Percentiles rank a stretch among this genome's conserved stretches.
These are phyloP conservation scores for Chlorociboria aeruginascens DNA, from an alignment of 495 filamentous ascomycete genomes.

Conservation along the genomic window DNA sequence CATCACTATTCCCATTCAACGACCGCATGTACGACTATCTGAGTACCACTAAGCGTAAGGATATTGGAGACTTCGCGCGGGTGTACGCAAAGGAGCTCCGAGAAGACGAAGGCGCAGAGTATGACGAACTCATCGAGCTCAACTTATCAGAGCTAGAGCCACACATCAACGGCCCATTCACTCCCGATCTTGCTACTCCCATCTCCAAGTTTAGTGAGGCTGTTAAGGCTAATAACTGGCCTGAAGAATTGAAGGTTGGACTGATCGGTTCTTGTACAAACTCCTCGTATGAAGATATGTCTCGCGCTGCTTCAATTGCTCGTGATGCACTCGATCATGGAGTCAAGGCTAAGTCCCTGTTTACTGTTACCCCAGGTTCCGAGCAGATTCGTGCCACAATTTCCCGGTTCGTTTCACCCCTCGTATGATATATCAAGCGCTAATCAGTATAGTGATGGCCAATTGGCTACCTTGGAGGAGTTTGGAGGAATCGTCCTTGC, in stretches of 20 bases:
- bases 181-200: constrained; percentile 95
- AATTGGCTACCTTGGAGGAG: constrained; percentile 93
- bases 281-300: constrained; percentile 99
- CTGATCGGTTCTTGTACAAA: constrained; percentile 98
- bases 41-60: constrained; percentile 76
- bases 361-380: constrained; percentile 91
- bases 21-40: constrained; percentile 96
- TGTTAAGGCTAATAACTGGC: constrained; percentile 90
- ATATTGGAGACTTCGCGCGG: constrained; percentile 83
- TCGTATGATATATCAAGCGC: not conserved
- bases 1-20: constrained; percentile 98
- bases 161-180: constrained; percentile 98
- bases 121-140: constrained; percentile 93
- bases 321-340: constrained; percentile 90
- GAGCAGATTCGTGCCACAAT: constrained; percentile 98
- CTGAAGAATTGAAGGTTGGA: constrained; percentile 93
- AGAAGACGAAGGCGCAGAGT: constrained; percentile 88
- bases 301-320: constrained; percentile 86
- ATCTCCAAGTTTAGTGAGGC: constrained; percentile 96
- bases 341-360: constrained; percentile 84
- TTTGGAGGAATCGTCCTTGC: constrained; percentile 93
- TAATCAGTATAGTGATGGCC: constrained; percentile 63
- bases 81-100: constrained; percentile 75
- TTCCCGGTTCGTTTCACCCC: not conserved
- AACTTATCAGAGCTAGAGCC: constrained; percentile 92